Evolutionary conservation across 495 filamentous ascomycete species (phyloP).

Genomic region (Symbiotaphrina buchneri): DNA sequence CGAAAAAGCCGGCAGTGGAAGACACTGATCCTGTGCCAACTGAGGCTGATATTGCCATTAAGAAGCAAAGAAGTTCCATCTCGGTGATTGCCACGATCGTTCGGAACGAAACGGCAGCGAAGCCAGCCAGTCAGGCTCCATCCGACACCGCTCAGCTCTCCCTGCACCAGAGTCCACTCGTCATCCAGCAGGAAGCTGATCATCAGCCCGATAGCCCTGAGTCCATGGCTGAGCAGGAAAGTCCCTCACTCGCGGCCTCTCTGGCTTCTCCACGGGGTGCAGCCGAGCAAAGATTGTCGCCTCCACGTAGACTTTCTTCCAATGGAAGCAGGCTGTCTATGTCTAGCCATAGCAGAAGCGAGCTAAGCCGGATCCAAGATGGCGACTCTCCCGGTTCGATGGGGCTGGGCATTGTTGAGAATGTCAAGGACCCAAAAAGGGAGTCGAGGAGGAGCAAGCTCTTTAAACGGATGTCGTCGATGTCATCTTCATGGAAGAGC

Average conservation of each 20-base stretch:
- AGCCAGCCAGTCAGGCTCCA: conserved; percentile 14
- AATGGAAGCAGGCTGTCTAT: conserved; percentile 14
- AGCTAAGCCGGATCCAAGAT: conserved; percentile 18
- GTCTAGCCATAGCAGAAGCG: conserved; percentile 16
- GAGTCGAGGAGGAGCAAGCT: conserved; percentile 47
- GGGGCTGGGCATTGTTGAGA: conserved; percentile 11
- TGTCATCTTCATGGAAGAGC: conserved; percentile 38
- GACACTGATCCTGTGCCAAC: too few species aligned
- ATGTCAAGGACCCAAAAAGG: conserved; percentile 33
- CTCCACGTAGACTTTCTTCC: conserved; percentile 5
- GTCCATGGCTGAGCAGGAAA: too few species aligned
- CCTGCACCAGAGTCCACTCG: conserved; percentile 46
- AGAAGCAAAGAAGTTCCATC: too few species aligned
- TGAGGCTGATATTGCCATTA: too few species aligned
- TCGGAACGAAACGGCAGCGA: conserved; percentile 24
- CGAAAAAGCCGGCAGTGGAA: too few species aligned
- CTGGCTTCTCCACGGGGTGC: not conserved
- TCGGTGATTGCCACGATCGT: conserved; percentile 66
- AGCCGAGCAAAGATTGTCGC: not conserved
- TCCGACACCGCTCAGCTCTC: conserved; percentile 25
- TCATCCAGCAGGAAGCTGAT: conserved; percentile 40
- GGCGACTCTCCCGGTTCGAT: too few species aligned
- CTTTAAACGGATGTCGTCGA: conserved; percentile 55
- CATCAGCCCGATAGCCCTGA: too few species aligned
- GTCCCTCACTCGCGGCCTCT: too few species aligned